Conservation (phyloP, 352 stramenopile species). For the Phytopythium oedochilum region DNA sequence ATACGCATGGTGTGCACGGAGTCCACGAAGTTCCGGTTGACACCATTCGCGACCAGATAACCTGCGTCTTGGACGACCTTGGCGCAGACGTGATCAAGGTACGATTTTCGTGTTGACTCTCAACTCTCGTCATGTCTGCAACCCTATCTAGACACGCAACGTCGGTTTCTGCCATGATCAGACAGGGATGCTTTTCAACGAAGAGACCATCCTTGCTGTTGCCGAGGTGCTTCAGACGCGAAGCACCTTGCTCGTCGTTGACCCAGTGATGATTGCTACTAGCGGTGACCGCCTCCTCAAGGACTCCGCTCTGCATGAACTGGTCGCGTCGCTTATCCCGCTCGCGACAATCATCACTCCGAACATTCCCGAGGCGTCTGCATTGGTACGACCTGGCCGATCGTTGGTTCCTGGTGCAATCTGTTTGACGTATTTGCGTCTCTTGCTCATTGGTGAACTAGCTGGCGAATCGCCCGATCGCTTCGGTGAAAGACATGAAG, state of each 20-base stretch:
- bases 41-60: constrained; percentile 78
- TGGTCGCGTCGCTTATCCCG: constrained; percentile 85
- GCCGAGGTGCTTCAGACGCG: constrained; percentile 43
- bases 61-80: constrained; percentile 88
- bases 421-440: not conserved
- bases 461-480: constrained; percentile 34
- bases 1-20: constrained; percentile 49
- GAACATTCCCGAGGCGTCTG: constrained; percentile 93
- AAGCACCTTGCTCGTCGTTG: constrained; percentile 75
- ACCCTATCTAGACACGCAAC: no score
- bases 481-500: constrained; percentile 63
- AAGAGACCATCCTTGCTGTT: constrained; percentile 75
- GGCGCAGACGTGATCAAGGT: constrained; percentile 86
- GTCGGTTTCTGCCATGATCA: constrained; percentile 1
- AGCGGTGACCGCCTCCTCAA: constrained; percentile 84
- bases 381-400: constrained; percentile 37
- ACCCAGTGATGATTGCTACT: constrained; percentile 93
- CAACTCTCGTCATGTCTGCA: no score
- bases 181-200: constrained; percentile 91
- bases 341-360: constrained; percentile 88
- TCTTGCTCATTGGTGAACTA: constrained; percentile 3
- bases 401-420: not conserved
- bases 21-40: constrained; percentile 47
- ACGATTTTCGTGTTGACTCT: not conserved
- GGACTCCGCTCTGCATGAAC: constrained; percentile 52